These are phyloP conservation scores for Candida piceae DNA, from an alignment of 805 yeast genomes.

Conservation along the genomic window DNA sequence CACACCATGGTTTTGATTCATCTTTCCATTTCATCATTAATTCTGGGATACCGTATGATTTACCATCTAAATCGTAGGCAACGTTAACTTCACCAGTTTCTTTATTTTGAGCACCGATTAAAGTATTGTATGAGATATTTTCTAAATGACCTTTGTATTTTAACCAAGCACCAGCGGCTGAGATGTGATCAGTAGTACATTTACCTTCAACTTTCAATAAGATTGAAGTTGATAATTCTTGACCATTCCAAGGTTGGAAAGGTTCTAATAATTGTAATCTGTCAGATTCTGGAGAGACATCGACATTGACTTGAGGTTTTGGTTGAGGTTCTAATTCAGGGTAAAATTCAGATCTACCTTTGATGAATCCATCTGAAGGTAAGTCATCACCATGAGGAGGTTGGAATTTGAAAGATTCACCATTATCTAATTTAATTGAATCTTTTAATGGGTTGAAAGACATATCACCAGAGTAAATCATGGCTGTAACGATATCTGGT, in stretches of 20 bases:
- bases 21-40: conserved; percentile 94
- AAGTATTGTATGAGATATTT: conserved; percentile 89
- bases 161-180: conserved; percentile 98
- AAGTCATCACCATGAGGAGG: conserved; percentile 90
- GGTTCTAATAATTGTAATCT: conserved; percentile 90
- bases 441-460: conserved; percentile 95
- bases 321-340: conserved; percentile 55
- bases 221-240: conserved; percentile 73
- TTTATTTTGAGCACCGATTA: conserved; percentile 94
- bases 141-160: conserved; percentile 97
- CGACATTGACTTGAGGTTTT: conserved; percentile 43
- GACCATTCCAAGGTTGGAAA: conserved; percentile 78
- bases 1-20: conserved; percentile 83
- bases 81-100: conserved; percentile 95
- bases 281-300: conserved; percentile 78
- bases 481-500: conserved; percentile 94
- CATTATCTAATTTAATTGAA: conserved; percentile 79
- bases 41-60: conserved; percentile 80
- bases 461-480: conserved; percentile 93
- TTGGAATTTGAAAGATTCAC: conserved; percentile 81
- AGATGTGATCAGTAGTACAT: conserved; percentile 97
- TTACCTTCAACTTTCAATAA: conserved; percentile 92
- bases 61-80: conserved; percentile 83
- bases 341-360: conserved; percentile 62
- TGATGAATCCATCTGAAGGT: conserved; percentile 84